Evolutionary conservation across 1,139 yeast genomes (phyloP).

Genomic region (Blastobotrys proliferans): DNA sequence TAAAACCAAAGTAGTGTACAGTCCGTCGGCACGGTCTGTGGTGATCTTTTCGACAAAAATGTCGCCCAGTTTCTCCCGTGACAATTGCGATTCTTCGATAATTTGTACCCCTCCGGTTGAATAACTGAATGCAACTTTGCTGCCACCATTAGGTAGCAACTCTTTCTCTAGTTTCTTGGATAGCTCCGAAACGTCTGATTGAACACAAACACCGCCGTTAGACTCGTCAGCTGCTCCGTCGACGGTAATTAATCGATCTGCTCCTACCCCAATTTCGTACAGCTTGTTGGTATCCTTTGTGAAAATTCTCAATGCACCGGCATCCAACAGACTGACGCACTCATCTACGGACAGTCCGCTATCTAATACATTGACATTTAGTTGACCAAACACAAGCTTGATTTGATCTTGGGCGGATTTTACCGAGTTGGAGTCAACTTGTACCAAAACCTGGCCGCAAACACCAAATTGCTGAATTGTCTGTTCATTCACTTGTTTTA

Average conservation of each 20-base stretch:
- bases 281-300: slow-evolving; percentile 6
- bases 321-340: slow-evolving; percentile 15
- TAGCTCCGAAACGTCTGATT: neutral
- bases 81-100: slow-evolving; percentile 40
- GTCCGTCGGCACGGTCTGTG: slow-evolving; percentile 84
- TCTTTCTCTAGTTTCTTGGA: slow-evolving; percentile 12
- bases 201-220: slow-evolving; percentile 9
- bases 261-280: slow-evolving; percentile 14
- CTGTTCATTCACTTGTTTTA: slow-evolving; percentile 6
- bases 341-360: slow-evolving; percentile 11
- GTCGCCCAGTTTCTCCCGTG: slow-evolving; percentile 38
- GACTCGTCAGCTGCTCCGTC: slow-evolving; percentile 1
- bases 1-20: slow-evolving; percentile 80
- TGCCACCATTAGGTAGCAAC: slow-evolving; percentile 40
- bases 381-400: slow-evolving; percentile 10
- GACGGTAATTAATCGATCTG: slow-evolving; percentile 11
- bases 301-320: slow-evolving; percentile 15
- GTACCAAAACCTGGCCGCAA: slow-evolving; percentile 14
- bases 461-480: slow-evolving; percentile 11
- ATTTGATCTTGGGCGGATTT: slow-evolving; percentile 3
- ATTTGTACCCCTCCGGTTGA: slow-evolving; percentile 41
- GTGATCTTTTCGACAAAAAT: slow-evolving; percentile 47
- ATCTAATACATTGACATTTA: slow-evolving; percentile 12
- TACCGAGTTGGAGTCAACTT: slow-evolving; percentile 7
- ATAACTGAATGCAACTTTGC: slow-evolving; percentile 36